Evolutionary conservation across 495 filamentous ascomycete genomes (phyloP), one percentile per base, ranked within the genome.

Genomic region (Podospora tetraspora): DNA sequence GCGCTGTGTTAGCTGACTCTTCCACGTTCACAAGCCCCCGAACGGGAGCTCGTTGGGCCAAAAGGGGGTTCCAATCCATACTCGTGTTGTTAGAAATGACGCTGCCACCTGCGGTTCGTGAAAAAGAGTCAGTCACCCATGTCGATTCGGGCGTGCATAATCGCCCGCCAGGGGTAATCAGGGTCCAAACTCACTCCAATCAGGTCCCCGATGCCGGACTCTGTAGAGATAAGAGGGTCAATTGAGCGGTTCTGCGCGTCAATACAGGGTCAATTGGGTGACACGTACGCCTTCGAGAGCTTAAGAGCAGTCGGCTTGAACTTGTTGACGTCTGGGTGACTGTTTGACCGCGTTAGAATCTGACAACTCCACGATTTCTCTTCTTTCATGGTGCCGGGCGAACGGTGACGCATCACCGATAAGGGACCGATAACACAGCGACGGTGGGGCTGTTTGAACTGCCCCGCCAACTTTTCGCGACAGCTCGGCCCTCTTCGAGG

Each of bases 271-370:
- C 67, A 68, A 60, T 72, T 69, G 43, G 59, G 32, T 56, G 12
- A 61, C 61, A 82, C 91, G 82, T 86, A 96, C 92, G 92, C 90
- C 86, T 97, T 98, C 69, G 92, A 91, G 84, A 99, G 90, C 84
- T 91, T 90, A 81, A 99, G 84, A 75, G 95, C 95, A 72, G 92
- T 96, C 37, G 93, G 89, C 89, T 98, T 97, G 86, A 99, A 99
- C 75, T 91, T 91, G 74, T 90, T 88, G 74, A 97, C 94, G 87
- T 98, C 91, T 60, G 95, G 95, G 79, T 97, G 94, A 81, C 94
- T 93, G 66, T 78, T 78, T 66, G 71, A 23, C 56, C 19, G 22
- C 59, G 63, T 66, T 66, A 66, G 52, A 11, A 3, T n/a, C 23
- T 37, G 10, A 57, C 0, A 21, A 6, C 29, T 27, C 12, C 25